Evolutionary conservation across 176 grass and related monocot species (phyloP).

Genomic region (Tillandsia leiboldiana): DNA sequence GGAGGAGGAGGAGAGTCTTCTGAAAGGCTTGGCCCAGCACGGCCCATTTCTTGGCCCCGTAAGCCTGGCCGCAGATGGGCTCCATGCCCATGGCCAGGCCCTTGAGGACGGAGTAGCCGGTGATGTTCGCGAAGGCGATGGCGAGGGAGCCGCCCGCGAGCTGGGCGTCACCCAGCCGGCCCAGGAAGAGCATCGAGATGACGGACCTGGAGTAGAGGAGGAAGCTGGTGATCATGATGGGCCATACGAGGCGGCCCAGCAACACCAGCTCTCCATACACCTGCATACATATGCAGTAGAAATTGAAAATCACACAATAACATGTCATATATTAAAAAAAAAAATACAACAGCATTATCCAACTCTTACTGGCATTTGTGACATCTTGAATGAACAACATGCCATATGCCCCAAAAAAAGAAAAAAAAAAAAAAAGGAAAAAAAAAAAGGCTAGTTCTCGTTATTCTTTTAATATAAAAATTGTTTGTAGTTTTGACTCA

Average conservation of each 20-base stretch:
- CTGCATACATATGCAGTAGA: slow-evolving; percentile 18
- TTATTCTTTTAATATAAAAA: too few relatives aligned
- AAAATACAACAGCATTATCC: neutral
- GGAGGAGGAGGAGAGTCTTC: slow-evolving; percentile 8
- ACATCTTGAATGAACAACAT: neutral
- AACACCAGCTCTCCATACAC: slow-evolving; percentile 21
- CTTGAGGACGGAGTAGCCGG: slow-evolving; percentile 19
- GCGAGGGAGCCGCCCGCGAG: slow-evolving; percentile 18
- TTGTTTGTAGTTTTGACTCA: too few relatives aligned
- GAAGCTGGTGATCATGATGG: slow-evolving; percentile 30
- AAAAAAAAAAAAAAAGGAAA: too few relatives aligned
- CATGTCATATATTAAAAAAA: neutral
- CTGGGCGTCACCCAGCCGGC: neutral
- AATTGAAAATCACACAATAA: slow-evolving; percentile 3
- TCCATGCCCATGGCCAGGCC: slow-evolving; percentile 18
- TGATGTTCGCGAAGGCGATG: slow-evolving; percentile 25
- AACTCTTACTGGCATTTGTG: neutral
- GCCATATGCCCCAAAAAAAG: too few relatives aligned
- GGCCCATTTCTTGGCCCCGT: slow-evolving; percentile 10
- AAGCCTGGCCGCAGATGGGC: slow-evolving; percentile 14
- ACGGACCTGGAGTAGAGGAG: slow-evolving; percentile 16
- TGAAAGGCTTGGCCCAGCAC: slow-evolving; percentile 16
- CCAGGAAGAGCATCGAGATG: slow-evolving; percentile 14
- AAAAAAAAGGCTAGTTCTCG: too few relatives aligned
- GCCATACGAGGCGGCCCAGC: slow-evolving; percentile 26